These are phyloP conservation scores for Ammopiptanthus mongolicus DNA, from an alignment of 306 rosid genomes.

Conservation along the genomic window DNA sequence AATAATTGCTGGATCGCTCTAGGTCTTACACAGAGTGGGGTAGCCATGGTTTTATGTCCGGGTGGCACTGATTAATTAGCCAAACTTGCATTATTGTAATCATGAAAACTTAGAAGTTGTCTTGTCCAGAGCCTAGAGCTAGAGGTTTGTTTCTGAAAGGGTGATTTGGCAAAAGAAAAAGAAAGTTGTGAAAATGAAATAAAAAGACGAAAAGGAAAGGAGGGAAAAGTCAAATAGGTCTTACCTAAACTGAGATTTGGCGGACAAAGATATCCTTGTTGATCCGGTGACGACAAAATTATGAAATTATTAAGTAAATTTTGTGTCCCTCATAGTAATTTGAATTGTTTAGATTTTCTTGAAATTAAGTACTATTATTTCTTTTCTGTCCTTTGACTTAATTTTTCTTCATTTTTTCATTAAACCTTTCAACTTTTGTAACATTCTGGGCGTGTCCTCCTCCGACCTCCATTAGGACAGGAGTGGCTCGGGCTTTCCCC, in stretches of 20 bases:
- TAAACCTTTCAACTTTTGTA: background rate
- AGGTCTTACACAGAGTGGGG: background rate
- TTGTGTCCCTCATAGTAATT: background rate
- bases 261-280: constrained; percentile 10
- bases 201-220: background rate
- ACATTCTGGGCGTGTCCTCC: too few species aligned
- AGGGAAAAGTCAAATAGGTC: constrained; percentile 33
- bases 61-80: background rate
- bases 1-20: background rate
- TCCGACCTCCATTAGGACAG: too few species aligned
- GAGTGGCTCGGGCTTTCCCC: too few species aligned
- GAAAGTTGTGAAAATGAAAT: background rate
- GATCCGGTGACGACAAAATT: background rate
- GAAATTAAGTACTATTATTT: too few species aligned
- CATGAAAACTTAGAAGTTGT: background rate
- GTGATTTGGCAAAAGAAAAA: background rate
- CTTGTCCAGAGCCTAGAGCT: background rate
- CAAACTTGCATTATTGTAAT: background rate
- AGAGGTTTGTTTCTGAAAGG: background rate
- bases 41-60: background rate
- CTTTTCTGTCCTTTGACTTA: background rate
- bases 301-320: background rate
- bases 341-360: background rate
- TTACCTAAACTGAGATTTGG: constrained; percentile 35
- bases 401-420: background rate